Base-by-base conservation (phyloP, 805 yeast genomes). In the Pichia heedii region DNA sequence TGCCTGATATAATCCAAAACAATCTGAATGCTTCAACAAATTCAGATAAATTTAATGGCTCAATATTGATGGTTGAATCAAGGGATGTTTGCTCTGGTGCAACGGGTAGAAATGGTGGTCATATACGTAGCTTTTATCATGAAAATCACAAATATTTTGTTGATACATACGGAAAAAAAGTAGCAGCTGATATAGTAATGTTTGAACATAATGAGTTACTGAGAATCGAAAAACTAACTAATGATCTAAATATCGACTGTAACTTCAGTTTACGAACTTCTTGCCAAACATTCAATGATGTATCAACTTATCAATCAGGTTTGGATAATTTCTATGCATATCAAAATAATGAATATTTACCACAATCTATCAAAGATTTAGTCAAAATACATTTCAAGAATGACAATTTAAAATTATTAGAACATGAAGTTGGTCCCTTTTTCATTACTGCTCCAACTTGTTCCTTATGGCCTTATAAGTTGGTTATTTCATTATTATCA, bases 41-140 rank as follows among this genome's bases (percentile, higher is more conserved):
- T 39, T 42, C 11, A 8, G n/a, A 13, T 10, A 10, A 10, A 10
- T 29, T 29, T 15, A 29, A 29, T 3, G 32, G 32, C 13, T 13
- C n/a, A 13, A 29, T 53, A 8, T 18, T 53, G 20, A 46, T 54
- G 53, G 40, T 67, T 3, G 76, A 71, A 47, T 73, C 74, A 6
- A 58, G 67, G 41, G 65, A 65, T 42, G 56, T 62, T 4, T 61
- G 64, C 40, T 60, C 67, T 6, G 63, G 58, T 22, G 76, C 75
- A 15, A 68, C 73, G 2, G 75, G 73, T 16, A 54, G 76, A 43
- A 71, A 71, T 43, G 75, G 76, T 18, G 76, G 76, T 1, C 76
- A 71, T 50, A 49, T 71, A 40, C 67, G 69, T 37, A 72, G 74
- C 6, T 53, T 48, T 36, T 47, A 45, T 40, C 54, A 57, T 43